phyloP scores from a whole-genome alignment of 176 grass and related monocot genomes.

The Rhynchospora pubera region DNA sequence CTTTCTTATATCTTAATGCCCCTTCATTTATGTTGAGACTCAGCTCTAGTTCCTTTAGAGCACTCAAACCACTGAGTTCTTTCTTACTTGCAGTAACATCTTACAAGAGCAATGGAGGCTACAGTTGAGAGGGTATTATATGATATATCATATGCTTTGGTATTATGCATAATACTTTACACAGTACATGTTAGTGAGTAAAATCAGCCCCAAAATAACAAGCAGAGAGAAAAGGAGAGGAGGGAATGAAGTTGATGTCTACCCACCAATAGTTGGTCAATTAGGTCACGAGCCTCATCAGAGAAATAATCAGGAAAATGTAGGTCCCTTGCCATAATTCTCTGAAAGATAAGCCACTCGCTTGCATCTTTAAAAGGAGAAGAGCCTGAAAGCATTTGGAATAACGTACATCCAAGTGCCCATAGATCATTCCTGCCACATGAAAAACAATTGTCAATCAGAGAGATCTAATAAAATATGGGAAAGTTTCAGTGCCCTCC shows the following conservation, averaged over 20 bases:
- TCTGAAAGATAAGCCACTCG: constrained; percentile 95
- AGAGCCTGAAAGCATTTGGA: constrained; percentile 96
- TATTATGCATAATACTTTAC: neutral
- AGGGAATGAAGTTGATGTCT: neutral
- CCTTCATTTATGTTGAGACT: neutral
- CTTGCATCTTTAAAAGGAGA: constrained; percentile 96
- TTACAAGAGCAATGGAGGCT: neutral
- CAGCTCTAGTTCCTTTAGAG: neutral
- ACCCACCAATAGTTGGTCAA: constrained; percentile 89
- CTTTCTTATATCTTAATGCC: neutral
- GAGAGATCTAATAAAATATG: neutral
- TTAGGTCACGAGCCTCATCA: constrained; percentile 65
- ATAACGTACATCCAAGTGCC: constrained; percentile 89
- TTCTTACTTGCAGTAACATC: neutral
- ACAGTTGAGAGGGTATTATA: neutral
- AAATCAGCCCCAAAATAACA: neutral
- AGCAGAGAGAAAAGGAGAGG: neutral
- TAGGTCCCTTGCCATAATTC: constrained; percentile 82
- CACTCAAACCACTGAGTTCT: neutral
- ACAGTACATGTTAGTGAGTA: neutral
- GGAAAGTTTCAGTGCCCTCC: neutral
- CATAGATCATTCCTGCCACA: constrained; percentile 85
- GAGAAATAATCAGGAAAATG: constrained; percentile 86
- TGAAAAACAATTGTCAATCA: neutral
- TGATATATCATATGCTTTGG: neutral